Base-by-base conservation (phyloP, 768 basidiomycete genomes). In the Mycena polygramma region DNA sequence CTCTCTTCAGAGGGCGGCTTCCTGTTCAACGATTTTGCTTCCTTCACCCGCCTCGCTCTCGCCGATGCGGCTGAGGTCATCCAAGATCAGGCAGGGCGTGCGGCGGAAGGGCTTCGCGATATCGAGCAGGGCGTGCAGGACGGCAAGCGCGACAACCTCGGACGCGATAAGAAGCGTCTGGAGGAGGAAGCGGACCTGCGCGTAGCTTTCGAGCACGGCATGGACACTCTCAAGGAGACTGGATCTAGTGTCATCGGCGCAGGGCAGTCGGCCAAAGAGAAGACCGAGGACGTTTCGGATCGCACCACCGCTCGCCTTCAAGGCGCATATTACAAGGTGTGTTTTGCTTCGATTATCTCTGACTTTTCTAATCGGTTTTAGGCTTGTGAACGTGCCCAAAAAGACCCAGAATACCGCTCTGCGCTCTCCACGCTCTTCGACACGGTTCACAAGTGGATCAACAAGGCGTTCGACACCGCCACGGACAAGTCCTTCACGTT, bases 1-100 rank as follows among this genome's bases (percentile, higher is more conserved):
- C 53, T 90, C 30, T 79, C 86, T 0, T 82, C 85, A 5, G 91
- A 92, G 75, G 86, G 88, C 17, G 79, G 81, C 51, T 84, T 84
- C 41, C 80, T 92, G 30, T 81, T 91, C 72, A 79, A 83, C 62
- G 92, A 93, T 77, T 86, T 92, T 73, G 83, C 90, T 7, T 92
- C 91, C 36, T 89, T 93, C 71, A 73, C 85, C 1, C 88, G 92
- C 0, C 84, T 92, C 37, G 85, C 90, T 3, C 79, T 93, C 52
- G 91, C 92, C 0, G 91, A 93, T 64, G 86, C 88, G 0, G 91
- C 91, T 0, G 91, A 91, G 60, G 78, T 85, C 20, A 68, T 93
- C 22, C 88, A 92, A 71, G 74, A 77, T 0, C 82, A 84, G 59
- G 92, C 91, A 0, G 80, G 82, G 4, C 70, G 75, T 2, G 84